A percentile compares a stretch with the other conserved stretches of the same genome.
Evolutionary conservation across 1,139 yeast genomes (phyloP).

Genomic region (Diutina mesorugosa): DNA sequence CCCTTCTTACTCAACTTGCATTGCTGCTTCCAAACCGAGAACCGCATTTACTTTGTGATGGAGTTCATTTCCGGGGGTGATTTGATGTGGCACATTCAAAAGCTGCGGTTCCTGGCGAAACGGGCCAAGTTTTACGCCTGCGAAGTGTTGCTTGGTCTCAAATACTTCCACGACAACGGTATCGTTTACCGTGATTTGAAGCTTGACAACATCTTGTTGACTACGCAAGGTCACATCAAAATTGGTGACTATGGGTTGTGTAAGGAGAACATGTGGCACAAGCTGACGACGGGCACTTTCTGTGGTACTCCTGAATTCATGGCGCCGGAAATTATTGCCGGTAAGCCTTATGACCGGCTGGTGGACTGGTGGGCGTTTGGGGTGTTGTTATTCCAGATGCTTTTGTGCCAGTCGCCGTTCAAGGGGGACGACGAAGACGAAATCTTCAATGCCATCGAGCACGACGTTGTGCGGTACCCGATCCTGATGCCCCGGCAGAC

Average conservation of each 20-base stretch:
- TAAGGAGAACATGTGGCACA: slow-evolving; percentile 90
- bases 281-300: slow-evolving; percentile 86
- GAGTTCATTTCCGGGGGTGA: slow-evolving; percentile 97
- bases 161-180: slow-evolving; percentile 91
- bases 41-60: slow-evolving; percentile 95
- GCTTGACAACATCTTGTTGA: slow-evolving; percentile 80
- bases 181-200: slow-evolving; percentile 94
- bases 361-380: slow-evolving; percentile 99
- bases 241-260: slow-evolving; percentile 96
- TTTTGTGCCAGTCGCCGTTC: slow-evolving; percentile 91
- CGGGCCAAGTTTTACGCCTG: slow-evolving; percentile 97
- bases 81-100: slow-evolving; percentile 98
- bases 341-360: slow-evolving; percentile 81
- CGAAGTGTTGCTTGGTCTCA: slow-evolving; percentile 81
- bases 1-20: slow-evolving; percentile 86
- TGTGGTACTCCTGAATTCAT: slow-evolving; percentile 99
- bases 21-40: slow-evolving; percentile 96
- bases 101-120: slow-evolving; percentile 74
- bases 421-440: slow-evolving; percentile 98
- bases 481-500: slow-evolving; percentile 97
- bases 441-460: slow-evolving; percentile 91
- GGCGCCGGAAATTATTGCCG: slow-evolving; percentile 96
- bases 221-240: slow-evolving; percentile 90
- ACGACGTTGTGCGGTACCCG: slow-evolving; percentile 96
- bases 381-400: slow-evolving; percentile 88